Evolutionary conservation across 177 flowering plant species (phyloP).

Genomic region (Vitis hybrid): DNA sequence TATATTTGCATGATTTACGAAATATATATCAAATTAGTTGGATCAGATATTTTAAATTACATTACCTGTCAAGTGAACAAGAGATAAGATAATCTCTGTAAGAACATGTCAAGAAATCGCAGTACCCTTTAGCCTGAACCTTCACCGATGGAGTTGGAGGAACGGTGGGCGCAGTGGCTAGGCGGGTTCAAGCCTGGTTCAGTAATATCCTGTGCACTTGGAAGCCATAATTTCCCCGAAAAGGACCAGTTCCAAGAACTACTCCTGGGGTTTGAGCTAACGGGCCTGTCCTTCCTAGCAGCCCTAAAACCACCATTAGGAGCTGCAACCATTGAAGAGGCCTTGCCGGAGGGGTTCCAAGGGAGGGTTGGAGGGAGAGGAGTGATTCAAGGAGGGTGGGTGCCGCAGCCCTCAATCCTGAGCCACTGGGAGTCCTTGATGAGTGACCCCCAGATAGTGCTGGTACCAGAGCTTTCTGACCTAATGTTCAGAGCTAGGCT

Average conservation of each 20-base stretch:
- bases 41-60: too few species aligned
- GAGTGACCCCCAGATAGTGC: constrained; percentile 42
- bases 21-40: too few species aligned
- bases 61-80: too few species aligned
- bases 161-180: constrained; percentile 20
- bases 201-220: constrained; percentile 29
- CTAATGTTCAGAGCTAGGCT: constrained; percentile 47
- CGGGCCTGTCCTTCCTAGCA: constrained; percentile 22
- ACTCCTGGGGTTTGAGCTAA: constrained; percentile 27
- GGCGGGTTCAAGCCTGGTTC: constrained; percentile 6
- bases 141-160: background rate
- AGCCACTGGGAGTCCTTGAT: constrained; percentile 44
- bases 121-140: constrained; percentile 23
- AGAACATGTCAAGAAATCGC: constrained; percentile 47
- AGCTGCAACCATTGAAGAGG: background rate
- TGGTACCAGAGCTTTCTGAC: constrained; percentile 47
- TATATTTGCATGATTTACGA: too few species aligned
- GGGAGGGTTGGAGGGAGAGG: too few species aligned
- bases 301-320: constrained; percentile 22
- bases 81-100: constrained; percentile 8
- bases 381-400: too few species aligned
- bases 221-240: constrained; percentile 20
- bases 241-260: constrained; percentile 35
- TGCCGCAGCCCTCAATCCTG: constrained; percentile 7
- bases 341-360: too few species aligned